A percentile compares a stretch with the other conserved stretches of the same genome.
Conservation (phyloP, 805 yeast species). For the Saccharomycopsis lassenensis region DNA sequence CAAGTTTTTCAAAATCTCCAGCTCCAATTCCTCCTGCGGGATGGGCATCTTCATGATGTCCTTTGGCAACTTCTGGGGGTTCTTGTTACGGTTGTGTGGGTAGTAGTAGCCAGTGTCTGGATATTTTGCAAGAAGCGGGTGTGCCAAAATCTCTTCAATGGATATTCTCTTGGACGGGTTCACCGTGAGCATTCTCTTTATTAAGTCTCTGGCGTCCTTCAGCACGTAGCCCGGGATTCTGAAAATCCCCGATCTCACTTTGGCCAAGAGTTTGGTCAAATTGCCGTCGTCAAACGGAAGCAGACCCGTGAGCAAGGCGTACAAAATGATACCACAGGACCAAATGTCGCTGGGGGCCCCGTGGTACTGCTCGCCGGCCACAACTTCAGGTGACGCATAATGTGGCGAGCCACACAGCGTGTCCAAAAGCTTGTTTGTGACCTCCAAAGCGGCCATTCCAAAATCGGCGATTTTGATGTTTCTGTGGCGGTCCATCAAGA, state of each 20-base stretch:
- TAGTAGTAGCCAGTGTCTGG: conserved; percentile 26
- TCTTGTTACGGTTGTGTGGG: conserved; percentile 29
- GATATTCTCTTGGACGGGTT: conserved; percentile 73
- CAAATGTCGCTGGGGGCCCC: conserved; percentile 97
- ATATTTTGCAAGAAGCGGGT: conserved; percentile 75
- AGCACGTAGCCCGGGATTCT: conserved; percentile 74
- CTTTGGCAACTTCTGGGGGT: conserved; percentile 27
- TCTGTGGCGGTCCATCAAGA: conserved; percentile 66
- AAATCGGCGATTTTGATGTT: conserved; percentile 96
- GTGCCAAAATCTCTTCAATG: conserved; percentile 63
- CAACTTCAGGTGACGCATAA: conserved; percentile 97
- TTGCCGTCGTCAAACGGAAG: conserved; percentile 96
- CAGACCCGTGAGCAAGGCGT: conserved; percentile 89
- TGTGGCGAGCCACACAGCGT: conserved; percentile 98
- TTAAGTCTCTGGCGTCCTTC: conserved; percentile 77
- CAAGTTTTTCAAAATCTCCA: conserved; percentile 62
- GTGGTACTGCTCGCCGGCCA: conserved; percentile 88
- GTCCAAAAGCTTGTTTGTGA: conserved; percentile 69
- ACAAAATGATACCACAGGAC: conserved; percentile 95
- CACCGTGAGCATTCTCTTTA: conserved; percentile 68
- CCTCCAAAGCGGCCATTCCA: conserved; percentile 97
- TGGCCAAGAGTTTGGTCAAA: conserved; percentile 72
- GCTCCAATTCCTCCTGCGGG: conserved; percentile 45
- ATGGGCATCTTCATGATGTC: conserved; percentile 21
- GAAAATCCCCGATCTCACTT: conserved; percentile 85